Percentiles rank a stretch among this genome's conserved stretches.
Evolutionary conservation across 2,329 filamentous ascomycete genomes (phyloP).

Genomic region (Exophiala alcalophila): DNA sequence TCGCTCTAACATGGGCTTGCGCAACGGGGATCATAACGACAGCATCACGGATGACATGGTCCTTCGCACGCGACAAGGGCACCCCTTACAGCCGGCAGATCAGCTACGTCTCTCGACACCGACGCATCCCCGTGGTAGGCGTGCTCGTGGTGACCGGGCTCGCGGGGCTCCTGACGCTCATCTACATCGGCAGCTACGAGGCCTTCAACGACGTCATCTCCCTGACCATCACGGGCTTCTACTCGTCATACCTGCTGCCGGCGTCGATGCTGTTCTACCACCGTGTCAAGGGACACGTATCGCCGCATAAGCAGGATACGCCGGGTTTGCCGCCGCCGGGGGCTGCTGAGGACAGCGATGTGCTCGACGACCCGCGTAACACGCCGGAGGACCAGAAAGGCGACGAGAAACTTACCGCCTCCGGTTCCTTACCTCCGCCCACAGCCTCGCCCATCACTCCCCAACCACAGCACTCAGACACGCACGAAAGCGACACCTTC

Average conservation of each 20-base stretch:
- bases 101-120: slow-evolving; percentile 31
- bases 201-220: slow-evolving; percentile 34
- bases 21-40: slow-evolving; percentile 32
- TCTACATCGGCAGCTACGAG: slow-evolving; percentile 31
- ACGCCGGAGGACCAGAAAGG: slow-evolving; percentile 10
- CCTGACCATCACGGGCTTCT: slow-evolving; percentile 38
- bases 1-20: slow-evolving; percentile 31
- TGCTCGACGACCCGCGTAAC: slow-evolving; percentile 31
- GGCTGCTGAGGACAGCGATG: slow-evolving; percentile 25
- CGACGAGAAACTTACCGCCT: neutral
- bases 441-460: neutral
- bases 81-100: slow-evolving; percentile 29
- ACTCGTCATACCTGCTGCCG: slow-evolving; percentile 38
- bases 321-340: slow-evolving; percentile 17
- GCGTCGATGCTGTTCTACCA: slow-evolving; percentile 37
- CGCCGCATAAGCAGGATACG: slow-evolving; percentile 35
- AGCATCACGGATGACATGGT: slow-evolving; percentile 30
- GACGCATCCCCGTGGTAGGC: slow-evolving; percentile 25
- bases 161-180: slow-evolving; percentile 28
- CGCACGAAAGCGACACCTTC: neutral
- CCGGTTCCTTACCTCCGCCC: neutral
- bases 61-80: slow-evolving; percentile 29
- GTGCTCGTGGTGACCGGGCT: slow-evolving; percentile 20
- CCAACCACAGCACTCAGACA: neutral
- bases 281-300: slow-evolving; percentile 37